Percentiles rank a stretch among this genome's conserved stretches.
phyloP scores from a whole-genome alignment of 192 early-diverging fungal genomes.

The Helicostylum pulchrum region DNA sequence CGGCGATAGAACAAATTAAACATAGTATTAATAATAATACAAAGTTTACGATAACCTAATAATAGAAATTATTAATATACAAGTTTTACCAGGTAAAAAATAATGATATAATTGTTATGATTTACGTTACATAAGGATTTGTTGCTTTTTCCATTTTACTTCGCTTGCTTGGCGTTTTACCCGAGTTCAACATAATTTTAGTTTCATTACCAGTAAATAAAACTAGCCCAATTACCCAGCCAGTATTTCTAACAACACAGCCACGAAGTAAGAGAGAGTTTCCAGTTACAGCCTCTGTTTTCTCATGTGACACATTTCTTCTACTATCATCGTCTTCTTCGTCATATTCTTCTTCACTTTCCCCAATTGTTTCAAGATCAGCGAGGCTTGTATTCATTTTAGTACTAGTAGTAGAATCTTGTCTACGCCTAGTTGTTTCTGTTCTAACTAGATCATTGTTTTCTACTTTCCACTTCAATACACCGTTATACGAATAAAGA shows the following conservation, averaged over 20 bases:
- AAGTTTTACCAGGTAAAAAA: too few relatives aligned
- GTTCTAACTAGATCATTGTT: neutral
- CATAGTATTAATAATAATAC: slow-evolving; percentile 74
- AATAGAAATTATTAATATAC: neutral
- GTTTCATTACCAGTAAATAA: slow-evolving; percentile 75
- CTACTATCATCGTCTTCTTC: neutral
- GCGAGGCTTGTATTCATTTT: slow-evolving; percentile 10
- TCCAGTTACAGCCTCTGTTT: slow-evolving; percentile 51
- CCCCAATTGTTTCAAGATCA: neutral
- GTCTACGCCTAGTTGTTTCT: too few relatives aligned
- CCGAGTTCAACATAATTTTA: slow-evolving; percentile 75
- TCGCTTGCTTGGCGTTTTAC: slow-evolving; percentile 65
- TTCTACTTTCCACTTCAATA: slow-evolving; percentile 38
- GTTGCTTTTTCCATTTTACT: slow-evolving; percentile 66
- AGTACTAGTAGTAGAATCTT: slow-evolving; percentile 4
- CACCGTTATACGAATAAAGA: slow-evolving; percentile 64
- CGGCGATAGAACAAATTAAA: slow-evolving; percentile 64
- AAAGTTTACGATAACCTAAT: slow-evolving; percentile 75
- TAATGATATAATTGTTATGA: too few relatives aligned
- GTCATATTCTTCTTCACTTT: neutral
- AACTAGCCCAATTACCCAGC: slow-evolving; percentile 70
- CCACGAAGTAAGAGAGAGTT: slow-evolving; percentile 70
- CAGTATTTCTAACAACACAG: slow-evolving; percentile 70
- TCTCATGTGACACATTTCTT: slow-evolving; percentile 24
- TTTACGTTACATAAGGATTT: slow-evolving; percentile 62